phyloP scores from a whole-genome alignment of 2,329 filamentous ascomycete species.

The Acephala macrosclerotiorum region DNA sequence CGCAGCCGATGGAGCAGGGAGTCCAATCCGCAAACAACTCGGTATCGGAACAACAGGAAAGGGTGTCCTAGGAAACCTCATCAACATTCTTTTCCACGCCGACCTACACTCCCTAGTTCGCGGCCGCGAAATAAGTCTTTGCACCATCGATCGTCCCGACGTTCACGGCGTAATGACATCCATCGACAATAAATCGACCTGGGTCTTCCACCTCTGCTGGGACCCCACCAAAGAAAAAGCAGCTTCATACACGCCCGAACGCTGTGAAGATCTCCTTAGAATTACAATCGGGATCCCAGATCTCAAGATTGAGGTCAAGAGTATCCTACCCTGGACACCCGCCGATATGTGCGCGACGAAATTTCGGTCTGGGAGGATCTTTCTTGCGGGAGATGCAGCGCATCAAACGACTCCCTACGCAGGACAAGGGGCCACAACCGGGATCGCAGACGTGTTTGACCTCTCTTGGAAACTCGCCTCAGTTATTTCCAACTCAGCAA shows the following conservation, averaged over 20 bases:
- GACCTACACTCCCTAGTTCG: constrained; percentile 41
- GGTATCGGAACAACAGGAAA: constrained; percentile 41
- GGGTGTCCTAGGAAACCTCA: constrained; percentile 44
- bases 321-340: constrained; percentile 45
- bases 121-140: constrained; percentile 45
- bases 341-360: constrained; percentile 41
- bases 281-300: constrained; percentile 43
- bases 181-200: constrained; percentile 40
- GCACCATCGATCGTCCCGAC: constrained; percentile 39
- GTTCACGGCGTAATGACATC: constrained; percentile 32
- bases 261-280: constrained; percentile 36
- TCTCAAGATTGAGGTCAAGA: constrained; percentile 44
- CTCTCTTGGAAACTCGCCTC: constrained; percentile 52
- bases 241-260: constrained; percentile 33
- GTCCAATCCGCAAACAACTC: constrained; percentile 41
- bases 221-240: constrained; percentile 34
- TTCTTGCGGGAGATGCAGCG: constrained; percentile 57
- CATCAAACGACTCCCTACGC: constrained; percentile 56
- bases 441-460: constrained; percentile 50
- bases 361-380: constrained; percentile 43
- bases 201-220: constrained; percentile 41
- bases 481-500: constrained; percentile 41
- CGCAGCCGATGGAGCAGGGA: constrained; percentile 48
- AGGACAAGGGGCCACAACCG: constrained; percentile 51
- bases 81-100: constrained; percentile 48